Evolutionary conservation across 2,329 filamentous ascomycete species (phyloP).

Genomic region (Talaromyces islandicus): DNA sequence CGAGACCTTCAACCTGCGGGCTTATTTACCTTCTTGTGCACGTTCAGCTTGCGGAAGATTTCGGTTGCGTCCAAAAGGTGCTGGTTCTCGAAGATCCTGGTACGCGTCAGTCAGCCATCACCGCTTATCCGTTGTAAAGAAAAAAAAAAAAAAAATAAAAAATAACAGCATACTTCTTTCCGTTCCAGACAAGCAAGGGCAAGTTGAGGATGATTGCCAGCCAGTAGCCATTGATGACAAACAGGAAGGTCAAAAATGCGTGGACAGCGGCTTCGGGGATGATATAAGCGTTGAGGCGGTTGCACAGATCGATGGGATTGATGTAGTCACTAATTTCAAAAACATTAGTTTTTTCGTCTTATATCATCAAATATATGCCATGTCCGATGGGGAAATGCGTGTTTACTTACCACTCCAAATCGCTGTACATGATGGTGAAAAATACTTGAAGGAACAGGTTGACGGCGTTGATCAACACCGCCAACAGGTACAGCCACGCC

Average conservation of each 20-base stretch:
- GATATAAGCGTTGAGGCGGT: slow-evolving; percentile 99
- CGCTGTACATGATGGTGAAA: slow-evolving; percentile 99
- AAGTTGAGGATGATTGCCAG: slow-evolving; percentile 85
- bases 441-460: slow-evolving; percentile 99
- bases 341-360: slow-evolving; percentile 21
- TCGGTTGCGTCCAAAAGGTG: slow-evolving; percentile 96
- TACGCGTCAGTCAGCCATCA: slow-evolving; percentile 19
- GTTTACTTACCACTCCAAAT: slow-evolving; percentile 85
- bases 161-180: slow-evolving; percentile 72
- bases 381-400: not conserved
- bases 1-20: not conserved
- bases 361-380: not conserved
- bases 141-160: not conserved
- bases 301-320: slow-evolving; percentile 99
- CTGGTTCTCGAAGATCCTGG: slow-evolving; percentile 91
- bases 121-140: not conserved
- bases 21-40: slow-evolving; percentile 83
- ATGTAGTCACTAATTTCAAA: slow-evolving; percentile 79
- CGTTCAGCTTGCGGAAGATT: slow-evolving; percentile 98
- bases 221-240: slow-evolving; percentile 99
- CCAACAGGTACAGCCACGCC: slow-evolving; percentile 95
- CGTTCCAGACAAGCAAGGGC: slow-evolving; percentile 86
- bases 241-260: slow-evolving; percentile 89
- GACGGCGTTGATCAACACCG: slow-evolving; percentile 99
- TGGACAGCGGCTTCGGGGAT: slow-evolving; percentile 97